Conservation (phyloP, 495 filamentous ascomycete species). For the Daldinia childiae region DNA sequence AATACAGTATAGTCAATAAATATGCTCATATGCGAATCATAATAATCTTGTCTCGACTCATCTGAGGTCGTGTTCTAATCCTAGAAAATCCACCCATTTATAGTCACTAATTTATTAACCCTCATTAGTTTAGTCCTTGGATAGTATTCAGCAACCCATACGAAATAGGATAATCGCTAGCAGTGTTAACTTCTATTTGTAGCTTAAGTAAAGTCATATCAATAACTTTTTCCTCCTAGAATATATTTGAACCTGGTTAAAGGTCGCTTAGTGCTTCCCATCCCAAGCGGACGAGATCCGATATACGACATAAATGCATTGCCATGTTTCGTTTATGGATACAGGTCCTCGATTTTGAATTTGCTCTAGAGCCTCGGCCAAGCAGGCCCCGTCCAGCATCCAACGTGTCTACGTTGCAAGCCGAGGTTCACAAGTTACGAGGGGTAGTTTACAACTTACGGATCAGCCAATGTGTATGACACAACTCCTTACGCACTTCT, state of each 20-base stretch:
- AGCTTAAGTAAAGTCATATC: background rate
- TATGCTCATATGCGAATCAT: background rate
- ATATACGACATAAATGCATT: background rate
- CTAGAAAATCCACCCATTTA: background rate
- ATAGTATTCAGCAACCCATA: too few relatives aligned
- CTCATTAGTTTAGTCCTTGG: too few relatives aligned
- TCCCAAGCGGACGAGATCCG: background rate
- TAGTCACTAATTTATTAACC: background rate
- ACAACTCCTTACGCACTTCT: background rate
- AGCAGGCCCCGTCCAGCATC: background rate
- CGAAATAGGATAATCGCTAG: background rate
- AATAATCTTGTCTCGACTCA: background rate
- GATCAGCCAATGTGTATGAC: background rate
- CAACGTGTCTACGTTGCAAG: slow-evolving; percentile 26
- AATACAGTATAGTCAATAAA: background rate
- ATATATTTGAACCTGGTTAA: background rate
- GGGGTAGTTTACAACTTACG: slow-evolving; percentile 13
- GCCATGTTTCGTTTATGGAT: background rate
- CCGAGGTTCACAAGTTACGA: slow-evolving; percentile 28
- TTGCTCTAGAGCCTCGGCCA: background rate
- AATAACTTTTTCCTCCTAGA: background rate
- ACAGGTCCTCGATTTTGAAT: background rate
- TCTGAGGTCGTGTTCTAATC: background rate
- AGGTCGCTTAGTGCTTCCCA: background rate
- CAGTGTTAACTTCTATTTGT: background rate